A percentile compares a stretch with the other conserved stretches of the same genome.
These are phyloP conservation scores for Otatea glauca DNA, from an alignment of 176 grass and related monocot genomes.

Conservation along the genomic window DNA sequence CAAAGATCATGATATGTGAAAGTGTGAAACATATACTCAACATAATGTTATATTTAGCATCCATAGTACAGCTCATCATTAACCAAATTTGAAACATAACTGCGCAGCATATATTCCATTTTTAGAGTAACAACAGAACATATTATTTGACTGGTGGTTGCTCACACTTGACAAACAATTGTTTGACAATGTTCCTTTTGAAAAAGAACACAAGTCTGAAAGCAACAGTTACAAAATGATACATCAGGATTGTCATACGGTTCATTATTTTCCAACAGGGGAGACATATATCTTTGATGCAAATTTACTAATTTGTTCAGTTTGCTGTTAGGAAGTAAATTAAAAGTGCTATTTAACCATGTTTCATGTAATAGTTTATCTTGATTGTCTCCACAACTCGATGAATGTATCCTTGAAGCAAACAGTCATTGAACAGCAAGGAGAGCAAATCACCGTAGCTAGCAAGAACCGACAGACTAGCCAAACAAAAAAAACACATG, in stretches of 20 bases:
- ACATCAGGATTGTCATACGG: neutral
- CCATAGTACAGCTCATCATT: neutral
- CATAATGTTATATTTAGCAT: neutral
- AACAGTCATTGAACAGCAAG: neutral
- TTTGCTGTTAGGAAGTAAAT: too few species aligned
- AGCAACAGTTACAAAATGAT: constrained; percentile 8
- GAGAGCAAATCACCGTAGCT: neutral
- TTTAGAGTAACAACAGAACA: neutral
- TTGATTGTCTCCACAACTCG: neutral
- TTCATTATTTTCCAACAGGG: neutral
- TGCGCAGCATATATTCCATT: neutral
- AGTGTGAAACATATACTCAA: neutral
- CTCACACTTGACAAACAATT: neutral
- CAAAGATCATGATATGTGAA: constrained; percentile 11
- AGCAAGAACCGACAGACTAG: neutral
- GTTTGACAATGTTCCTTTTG: neutral
- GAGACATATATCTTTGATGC: neutral
- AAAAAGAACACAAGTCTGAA: neutral
- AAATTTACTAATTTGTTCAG: too few species aligned
- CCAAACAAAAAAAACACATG: neutral
- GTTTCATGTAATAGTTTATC: neutral
- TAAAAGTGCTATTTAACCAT: neutral
- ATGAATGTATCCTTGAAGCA: constrained; percentile 5
- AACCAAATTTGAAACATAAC: neutral
- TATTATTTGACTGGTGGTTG: constrained; percentile 16